phyloP scores from a whole-genome alignment of 192 early-diverging fungal species.

The Funneliformis mosseae region DNA sequence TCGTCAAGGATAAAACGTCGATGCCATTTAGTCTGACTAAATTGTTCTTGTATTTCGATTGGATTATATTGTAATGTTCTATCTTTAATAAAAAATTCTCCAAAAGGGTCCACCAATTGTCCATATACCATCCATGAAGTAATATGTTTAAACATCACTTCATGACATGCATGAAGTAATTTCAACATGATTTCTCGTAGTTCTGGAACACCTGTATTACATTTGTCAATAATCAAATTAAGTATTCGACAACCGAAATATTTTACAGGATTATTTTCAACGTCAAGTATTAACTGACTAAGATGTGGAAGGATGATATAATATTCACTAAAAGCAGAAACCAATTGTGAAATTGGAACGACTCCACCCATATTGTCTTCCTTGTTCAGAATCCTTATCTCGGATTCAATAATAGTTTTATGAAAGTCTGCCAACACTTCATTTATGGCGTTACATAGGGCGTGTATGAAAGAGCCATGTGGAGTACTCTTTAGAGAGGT shows the following conservation, averaged over 20 bases:
- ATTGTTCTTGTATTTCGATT: constrained; percentile 12
- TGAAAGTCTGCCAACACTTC: constrained; percentile 47
- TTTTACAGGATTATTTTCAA: constrained; percentile 38
- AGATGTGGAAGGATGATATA: constrained; percentile 56
- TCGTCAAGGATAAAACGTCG: constrained; percentile 51
- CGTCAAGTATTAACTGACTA: constrained; percentile 41
- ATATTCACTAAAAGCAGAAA: constrained; percentile 49
- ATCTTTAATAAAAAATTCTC: constrained; percentile 68
- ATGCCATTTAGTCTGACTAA: constrained; percentile 47
- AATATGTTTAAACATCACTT: constrained; percentile 61
- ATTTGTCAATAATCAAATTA: constrained; percentile 53
- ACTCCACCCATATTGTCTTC: constrained; percentile 52
- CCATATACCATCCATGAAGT: constrained; percentile 72
- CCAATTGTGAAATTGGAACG: constrained; percentile 48
- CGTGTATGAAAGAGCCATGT: constrained; percentile 53
- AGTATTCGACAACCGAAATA: constrained; percentile 54
- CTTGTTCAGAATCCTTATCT: constrained; percentile 55
- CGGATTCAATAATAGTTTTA: constrained; percentile 50
- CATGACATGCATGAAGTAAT: constrained; percentile 50
- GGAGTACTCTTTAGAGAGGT: neutral
- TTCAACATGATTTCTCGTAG: constrained; percentile 50
- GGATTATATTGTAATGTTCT: neutral
- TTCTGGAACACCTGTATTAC: constrained; percentile 54
- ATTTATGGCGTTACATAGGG: constrained; percentile 53
- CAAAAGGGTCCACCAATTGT: constrained; percentile 55